Evolutionary conservation across 805 yeast species (phyloP).

Genomic region (Candida vaughaniae): DNA sequence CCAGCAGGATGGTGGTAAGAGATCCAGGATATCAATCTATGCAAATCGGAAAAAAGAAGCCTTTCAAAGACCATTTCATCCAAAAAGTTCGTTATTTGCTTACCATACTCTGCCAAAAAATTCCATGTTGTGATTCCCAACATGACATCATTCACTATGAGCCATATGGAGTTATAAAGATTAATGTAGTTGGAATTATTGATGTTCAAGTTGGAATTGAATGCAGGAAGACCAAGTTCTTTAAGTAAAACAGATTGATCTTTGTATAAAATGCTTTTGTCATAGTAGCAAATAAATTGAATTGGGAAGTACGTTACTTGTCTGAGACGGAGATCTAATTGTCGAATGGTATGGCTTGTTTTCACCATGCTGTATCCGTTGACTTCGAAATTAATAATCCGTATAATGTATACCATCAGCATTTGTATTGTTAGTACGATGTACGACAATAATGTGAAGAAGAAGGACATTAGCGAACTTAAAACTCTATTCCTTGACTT

Average conservation of each 20-base stretch:
- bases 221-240: slow-evolving; percentile 35
- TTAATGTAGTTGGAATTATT: slow-evolving; percentile 60
- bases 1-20: slow-evolving; percentile 88
- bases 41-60: slow-evolving; percentile 46
- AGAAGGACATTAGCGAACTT: no score
- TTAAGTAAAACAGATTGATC: slow-evolving; percentile 42
- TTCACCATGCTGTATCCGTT: slow-evolving; percentile 29
- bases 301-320: slow-evolving; percentile 78
- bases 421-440: slow-evolving; percentile 16
- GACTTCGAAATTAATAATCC: slow-evolving; percentile 26
- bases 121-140: slow-evolving; percentile 63
- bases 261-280: slow-evolving; percentile 37
- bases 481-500: background rate
- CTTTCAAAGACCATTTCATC: slow-evolving; percentile 32
- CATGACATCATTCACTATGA: slow-evolving; percentile 76
- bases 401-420: slow-evolving; percentile 18
- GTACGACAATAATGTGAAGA: slow-evolving; percentile 12
- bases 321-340: slow-evolving; percentile 71
- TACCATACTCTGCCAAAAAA: slow-evolving; percentile 36
- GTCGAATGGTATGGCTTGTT: slow-evolving; percentile 67
- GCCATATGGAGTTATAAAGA: slow-evolving; percentile 86
- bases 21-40: slow-evolving; percentile 61
- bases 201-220: slow-evolving; percentile 36
- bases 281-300: slow-evolving; percentile 64
- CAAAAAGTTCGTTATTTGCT: slow-evolving; percentile 20